Base-by-base conservation (phyloP, 495 filamentous ascomycete species). In the Rhypophila decipiens region DNA sequence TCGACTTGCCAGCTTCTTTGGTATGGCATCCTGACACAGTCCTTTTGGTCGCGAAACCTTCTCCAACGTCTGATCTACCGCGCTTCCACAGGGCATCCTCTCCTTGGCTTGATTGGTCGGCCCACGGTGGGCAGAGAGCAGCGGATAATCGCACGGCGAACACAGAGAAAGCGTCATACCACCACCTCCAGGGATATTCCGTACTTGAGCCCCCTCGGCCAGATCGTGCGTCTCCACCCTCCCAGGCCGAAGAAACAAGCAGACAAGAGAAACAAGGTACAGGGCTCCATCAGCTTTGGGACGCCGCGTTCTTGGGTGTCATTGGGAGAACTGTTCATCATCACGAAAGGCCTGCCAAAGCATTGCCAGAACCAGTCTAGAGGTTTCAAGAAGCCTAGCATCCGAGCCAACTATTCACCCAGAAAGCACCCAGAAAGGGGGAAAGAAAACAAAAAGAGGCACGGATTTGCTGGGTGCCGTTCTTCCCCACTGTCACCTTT, bases 321-420 rank as follows among this genome's bases (percentile, higher is more conserved):
- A 37, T 39, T 18, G 12, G n/a, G 36, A 15, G 9, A 15, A 19
- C 44, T 24, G 17, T 23, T 11, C 22, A 21, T 10, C 12, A 10
- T n/a, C 23, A 11, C 21, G 36, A 18, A 19, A 35, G 31, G n/a
- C 10, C 19, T 22, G 38, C 49, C 46, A 48, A 46, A 47, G 50
- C 51, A 64, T 57, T 50, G 42, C 61, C 57, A 46, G 53, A 58
- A 58, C 46, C 52, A 39, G 56, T 51, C 57, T 56, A 42, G 59
- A 52, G 52, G 56, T 67, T 65, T 68, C 65, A 66, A 62, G 58
- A 49, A 43, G 47, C 51, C 49, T 59, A 53, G 57, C 57, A 63
- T 62, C 61, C 57, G 57, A 57, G 53, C 22, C 31, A 22, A 15
- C 42, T 41, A 35, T 34, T 12, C 19, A 17, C 12, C 24, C 12